A percentile compares a stretch with the other conserved stretches of the same genome.
phyloP scores from a whole-genome alignment of 2,329 filamentous ascomycete species.

The Sarocladium kiliense region DNA sequence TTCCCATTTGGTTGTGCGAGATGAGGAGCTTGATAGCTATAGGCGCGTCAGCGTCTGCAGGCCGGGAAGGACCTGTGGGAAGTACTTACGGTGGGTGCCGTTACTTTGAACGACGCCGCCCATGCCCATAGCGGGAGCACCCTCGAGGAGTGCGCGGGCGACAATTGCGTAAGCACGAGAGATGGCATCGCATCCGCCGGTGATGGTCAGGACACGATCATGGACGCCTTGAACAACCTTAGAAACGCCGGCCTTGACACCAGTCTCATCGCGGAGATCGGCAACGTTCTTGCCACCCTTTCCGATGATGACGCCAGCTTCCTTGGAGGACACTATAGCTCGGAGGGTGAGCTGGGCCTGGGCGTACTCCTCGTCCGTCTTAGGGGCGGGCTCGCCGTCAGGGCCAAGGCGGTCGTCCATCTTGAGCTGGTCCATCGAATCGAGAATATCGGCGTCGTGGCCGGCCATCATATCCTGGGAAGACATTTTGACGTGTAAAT shows the following conservation, averaged over 20 bases:
- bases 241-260: conserved; percentile 95
- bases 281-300: conserved; percentile 98
- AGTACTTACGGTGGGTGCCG: conserved; percentile 78
- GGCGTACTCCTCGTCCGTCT: conserved; percentile 96
- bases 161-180: conserved; percentile 92
- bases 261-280: conserved; percentile 93
- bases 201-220: conserved; percentile 94
- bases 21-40: conserved; percentile 95
- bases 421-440: conserved; percentile 61
- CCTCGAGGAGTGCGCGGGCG: conserved; percentile 84
- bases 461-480: conserved; percentile 52
- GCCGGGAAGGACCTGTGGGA: background rate
- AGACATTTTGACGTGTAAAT: conserved; percentile 47
- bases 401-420: conserved; percentile 62
- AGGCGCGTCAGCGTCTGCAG: conserved; percentile 12
- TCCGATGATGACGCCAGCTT: conserved; percentile 97
- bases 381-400: conserved; percentile 74
- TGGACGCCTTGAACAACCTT: conserved; percentile 98
- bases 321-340: conserved; percentile 97
- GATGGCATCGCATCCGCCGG: conserved; percentile 81
- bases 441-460: conserved; percentile 57
- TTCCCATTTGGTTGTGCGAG: conserved; percentile 99
- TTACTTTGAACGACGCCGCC: conserved; percentile 81
- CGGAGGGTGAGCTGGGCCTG: conserved; percentile 88
- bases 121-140: conserved; percentile 93